phyloP scores from a whole-genome alignment of 805 yeast genomes.

The Kodamaea restingae region DNA sequence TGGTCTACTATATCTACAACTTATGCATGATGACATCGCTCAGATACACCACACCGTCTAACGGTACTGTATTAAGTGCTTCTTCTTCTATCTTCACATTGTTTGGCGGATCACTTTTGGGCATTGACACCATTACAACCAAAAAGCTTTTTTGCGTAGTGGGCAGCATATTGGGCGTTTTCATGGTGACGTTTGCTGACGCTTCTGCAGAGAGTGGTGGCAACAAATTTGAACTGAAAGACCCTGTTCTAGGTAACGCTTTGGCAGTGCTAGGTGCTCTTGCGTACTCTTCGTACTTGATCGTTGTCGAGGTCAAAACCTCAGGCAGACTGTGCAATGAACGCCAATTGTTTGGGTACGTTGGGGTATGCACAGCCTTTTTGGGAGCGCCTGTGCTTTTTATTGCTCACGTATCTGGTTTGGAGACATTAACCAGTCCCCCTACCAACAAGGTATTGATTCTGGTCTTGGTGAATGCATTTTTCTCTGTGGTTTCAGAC shows the following conservation, averaged over 20 bases:
- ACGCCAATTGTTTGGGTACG: constrained; percentile 42
- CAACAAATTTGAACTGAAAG: constrained; percentile 28
- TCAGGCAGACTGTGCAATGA: constrained; percentile 36
- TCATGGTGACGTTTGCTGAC: constrained; percentile 40
- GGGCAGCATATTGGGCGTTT: constrained; percentile 45
- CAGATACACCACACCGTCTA: constrained; percentile 50
- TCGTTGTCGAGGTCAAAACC: constrained; percentile 34
- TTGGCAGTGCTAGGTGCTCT: constrained; percentile 46
- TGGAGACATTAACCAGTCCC: constrained; percentile 44
- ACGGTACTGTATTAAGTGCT: constrained; percentile 48
- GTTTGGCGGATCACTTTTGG: constrained; percentile 37
- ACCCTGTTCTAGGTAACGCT: constrained; percentile 42
- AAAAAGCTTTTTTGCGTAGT: constrained; percentile 41
- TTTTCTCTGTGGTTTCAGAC: constrained; percentile 47
- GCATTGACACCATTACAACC: constrained; percentile 40
- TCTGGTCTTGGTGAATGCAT: constrained; percentile 38
- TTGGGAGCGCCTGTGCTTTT: constrained; percentile 38
- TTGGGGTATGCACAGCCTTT: constrained; percentile 42
- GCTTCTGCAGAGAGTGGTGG: constrained; percentile 18
- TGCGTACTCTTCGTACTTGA: constrained; percentile 43
- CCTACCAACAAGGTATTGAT: constrained; percentile 28
- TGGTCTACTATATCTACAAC: constrained; percentile 42
- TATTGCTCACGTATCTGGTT: constrained; percentile 31
- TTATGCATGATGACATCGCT: constrained; percentile 39
- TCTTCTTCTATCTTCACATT: constrained; percentile 50